These are phyloP conservation scores for Penicillium sp. DNA, from an alignment of 2,329 filamentous ascomycete genomes.

Conservation along the genomic window DNA sequence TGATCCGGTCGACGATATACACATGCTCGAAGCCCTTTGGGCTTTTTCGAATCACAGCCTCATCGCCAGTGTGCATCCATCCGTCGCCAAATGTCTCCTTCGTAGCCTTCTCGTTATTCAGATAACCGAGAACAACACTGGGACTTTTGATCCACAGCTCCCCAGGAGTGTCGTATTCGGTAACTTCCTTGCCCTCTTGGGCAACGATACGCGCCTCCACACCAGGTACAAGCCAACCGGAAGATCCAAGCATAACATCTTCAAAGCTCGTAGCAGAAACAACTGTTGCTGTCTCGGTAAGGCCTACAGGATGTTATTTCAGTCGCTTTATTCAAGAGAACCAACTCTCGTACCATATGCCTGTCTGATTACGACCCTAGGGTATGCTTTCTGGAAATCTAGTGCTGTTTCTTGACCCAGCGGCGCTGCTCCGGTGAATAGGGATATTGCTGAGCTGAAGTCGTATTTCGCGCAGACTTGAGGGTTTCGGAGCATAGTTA, in stretches of 20 bases:
- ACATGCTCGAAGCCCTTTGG: conserved; percentile 76
- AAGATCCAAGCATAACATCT: conserved; percentile 74
- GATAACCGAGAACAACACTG: conserved; percentile 78
- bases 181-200: conserved; percentile 72
- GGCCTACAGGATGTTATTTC: conserved; percentile 51
- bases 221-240: conserved; percentile 71
- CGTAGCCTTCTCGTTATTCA: conserved; percentile 84
- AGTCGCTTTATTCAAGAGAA: not conserved
- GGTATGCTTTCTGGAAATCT: conserved; percentile 66
- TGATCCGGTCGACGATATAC: conserved; percentile 82
- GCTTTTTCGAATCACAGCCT: conserved; percentile 71
- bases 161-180: conserved; percentile 72
- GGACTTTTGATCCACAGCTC: conserved; percentile 81
- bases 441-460: conserved; percentile 66
- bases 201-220: conserved; percentile 70
- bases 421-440: conserved; percentile 80
- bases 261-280: conserved; percentile 60
- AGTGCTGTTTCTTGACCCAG: conserved; percentile 73
- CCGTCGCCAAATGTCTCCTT: conserved; percentile 77
- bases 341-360: conserved; percentile 64
- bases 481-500: conserved; percentile 71
- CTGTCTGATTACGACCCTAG: conserved; percentile 69
- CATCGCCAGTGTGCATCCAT: conserved; percentile 88
- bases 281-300: conserved; percentile 79
- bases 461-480: conserved; percentile 69